These are phyloP conservation scores for Patellaria atrata DNA, from an alignment of 495 filamentous ascomycete genomes.

Conservation along the genomic window DNA sequence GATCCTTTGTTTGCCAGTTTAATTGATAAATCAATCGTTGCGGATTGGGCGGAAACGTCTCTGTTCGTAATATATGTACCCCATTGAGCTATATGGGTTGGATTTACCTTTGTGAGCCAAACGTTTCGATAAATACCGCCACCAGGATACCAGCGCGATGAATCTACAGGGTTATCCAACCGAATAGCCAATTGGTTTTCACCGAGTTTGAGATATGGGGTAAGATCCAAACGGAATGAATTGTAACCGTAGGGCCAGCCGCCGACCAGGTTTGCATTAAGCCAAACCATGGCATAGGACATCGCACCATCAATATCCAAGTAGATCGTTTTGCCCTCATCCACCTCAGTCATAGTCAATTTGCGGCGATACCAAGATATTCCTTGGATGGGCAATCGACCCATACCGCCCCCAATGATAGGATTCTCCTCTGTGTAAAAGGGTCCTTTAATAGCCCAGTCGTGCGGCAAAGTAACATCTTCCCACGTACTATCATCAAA, in stretches of 20 bases:
- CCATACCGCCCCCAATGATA: conserved; percentile 40
- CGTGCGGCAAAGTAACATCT: conserved; percentile 29
- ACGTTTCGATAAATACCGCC: conserved; percentile 38
- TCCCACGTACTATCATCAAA: conserved; percentile 31
- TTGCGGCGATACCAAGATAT: conserved; percentile 38
- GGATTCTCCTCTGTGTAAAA: conserved; percentile 21
- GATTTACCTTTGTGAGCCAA: conserved; percentile 33
- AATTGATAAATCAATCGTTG: conserved; percentile 27
- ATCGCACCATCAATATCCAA: conserved; percentile 37
- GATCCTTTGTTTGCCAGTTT: conserved; percentile 29
- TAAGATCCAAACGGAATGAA: conserved; percentile 37
- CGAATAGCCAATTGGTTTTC: conserved; percentile 34
- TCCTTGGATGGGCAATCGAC: conserved; percentile 36
- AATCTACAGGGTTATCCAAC: conserved; percentile 31
- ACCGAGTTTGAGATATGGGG: conserved; percentile 27
- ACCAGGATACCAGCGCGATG: conserved; percentile 37
- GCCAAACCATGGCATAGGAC: conserved; percentile 35
- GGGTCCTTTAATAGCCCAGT: conserved; percentile 33
- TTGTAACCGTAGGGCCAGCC: conserved; percentile 39
- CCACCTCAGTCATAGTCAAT: conserved; percentile 18
- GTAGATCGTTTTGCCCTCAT: conserved; percentile 29
- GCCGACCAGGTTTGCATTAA: conserved; percentile 34
- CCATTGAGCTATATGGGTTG: conserved; percentile 30
- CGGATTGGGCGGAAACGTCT: conserved; percentile 26
- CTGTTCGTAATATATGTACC: conserved; percentile 33